Conservation (phyloP, 1,284 basidiomycete genomes). For the Ganoderma lingzhi region DNA sequence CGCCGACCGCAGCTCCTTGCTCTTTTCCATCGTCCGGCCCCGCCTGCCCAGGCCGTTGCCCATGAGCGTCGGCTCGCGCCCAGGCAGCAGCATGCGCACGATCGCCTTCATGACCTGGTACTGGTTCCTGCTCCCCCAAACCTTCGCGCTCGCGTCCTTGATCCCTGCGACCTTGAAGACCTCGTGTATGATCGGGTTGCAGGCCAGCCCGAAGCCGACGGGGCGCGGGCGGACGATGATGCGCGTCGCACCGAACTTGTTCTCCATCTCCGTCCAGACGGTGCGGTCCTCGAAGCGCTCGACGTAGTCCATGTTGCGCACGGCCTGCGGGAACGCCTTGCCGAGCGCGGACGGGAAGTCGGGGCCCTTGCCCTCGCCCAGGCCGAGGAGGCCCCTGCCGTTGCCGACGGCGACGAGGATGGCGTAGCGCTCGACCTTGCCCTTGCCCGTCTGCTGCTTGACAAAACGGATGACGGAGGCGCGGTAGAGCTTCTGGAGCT, state of each 20-base stretch:
- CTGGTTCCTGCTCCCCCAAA: constrained; percentile 91
- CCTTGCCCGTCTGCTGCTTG: constrained; percentile 88
- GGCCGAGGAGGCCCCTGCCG: constrained; percentile 88
- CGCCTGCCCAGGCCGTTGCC: constrained; percentile 80
- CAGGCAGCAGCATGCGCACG: constrained; percentile 73
- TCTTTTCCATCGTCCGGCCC: constrained; percentile 73
- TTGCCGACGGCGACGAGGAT: constrained; percentile 85
- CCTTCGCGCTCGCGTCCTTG: constrained; percentile 93
- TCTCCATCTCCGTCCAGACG: constrained; percentile 87
- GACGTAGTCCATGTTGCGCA: constrained; percentile 90
- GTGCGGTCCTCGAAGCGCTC: constrained; percentile 91
- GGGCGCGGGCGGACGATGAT: constrained; percentile 90
- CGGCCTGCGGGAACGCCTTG: constrained; percentile 78
- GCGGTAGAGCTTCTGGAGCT: constrained; percentile 54
- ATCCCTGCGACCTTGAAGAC: constrained; percentile 94
- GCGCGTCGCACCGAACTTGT: constrained; percentile 88
- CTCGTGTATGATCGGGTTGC: constrained; percentile 89
- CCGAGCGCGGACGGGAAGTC: constrained; percentile 66
- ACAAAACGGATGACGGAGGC: constrained; percentile 73
- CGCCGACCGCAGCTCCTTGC: constrained; percentile 70
- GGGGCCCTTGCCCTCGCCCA: constrained; percentile 87
- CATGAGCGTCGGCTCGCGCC: constrained; percentile 78
- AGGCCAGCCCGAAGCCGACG: constrained; percentile 92
- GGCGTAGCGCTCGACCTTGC: constrained; percentile 76
- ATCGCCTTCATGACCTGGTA: constrained; percentile 68